phyloP scores from a whole-genome alignment of 306 rosid genomes.

The Lathyrus aphaca region DNA sequence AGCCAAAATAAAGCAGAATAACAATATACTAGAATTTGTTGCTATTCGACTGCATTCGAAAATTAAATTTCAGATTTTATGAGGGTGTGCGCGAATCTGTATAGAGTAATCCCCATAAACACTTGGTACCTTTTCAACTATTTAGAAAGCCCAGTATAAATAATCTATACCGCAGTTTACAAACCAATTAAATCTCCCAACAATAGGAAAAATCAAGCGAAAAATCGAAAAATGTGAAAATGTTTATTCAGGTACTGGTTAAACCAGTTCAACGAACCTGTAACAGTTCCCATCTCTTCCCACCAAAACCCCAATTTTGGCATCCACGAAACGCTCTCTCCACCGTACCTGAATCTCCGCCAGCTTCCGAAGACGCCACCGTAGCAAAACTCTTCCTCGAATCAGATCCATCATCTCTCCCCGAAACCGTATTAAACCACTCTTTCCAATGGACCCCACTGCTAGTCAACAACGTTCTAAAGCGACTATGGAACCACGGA shows the following conservation, averaged over 20 bases:
- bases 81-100: too few relatives aligned
- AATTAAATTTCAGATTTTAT: too few relatives aligned
- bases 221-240: neutral
- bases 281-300: neutral
- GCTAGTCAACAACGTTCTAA: slow-evolving; percentile 61
- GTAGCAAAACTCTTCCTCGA: slow-evolving; percentile 60
- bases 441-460: slow-evolving; percentile 57
- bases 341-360: slow-evolving; percentile 1
- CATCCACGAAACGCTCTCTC: slow-evolving; percentile 34
- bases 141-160: too few relatives aligned
- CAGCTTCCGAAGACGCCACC: slow-evolving; percentile 37
- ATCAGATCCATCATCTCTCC: slow-evolving; percentile 55
- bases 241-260: neutral
- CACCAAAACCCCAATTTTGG: slow-evolving; percentile 12
- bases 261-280: neutral
- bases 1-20: too few relatives aligned
- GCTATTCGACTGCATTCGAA: too few relatives aligned
- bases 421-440: slow-evolving; percentile 47
- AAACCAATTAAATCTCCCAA: neutral
- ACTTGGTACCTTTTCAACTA: too few relatives aligned
- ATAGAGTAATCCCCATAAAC: too few relatives aligned
- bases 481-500: slow-evolving; percentile 81
- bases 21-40: too few relatives aligned
- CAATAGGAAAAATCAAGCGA: neutral
- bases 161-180: too few relatives aligned